A percentile compares a stretch with the other conserved stretches of the same genome.
Conservation (phyloP, 2,329 filamentous ascomycete species). For the Coleophoma crateriformis region DNA sequence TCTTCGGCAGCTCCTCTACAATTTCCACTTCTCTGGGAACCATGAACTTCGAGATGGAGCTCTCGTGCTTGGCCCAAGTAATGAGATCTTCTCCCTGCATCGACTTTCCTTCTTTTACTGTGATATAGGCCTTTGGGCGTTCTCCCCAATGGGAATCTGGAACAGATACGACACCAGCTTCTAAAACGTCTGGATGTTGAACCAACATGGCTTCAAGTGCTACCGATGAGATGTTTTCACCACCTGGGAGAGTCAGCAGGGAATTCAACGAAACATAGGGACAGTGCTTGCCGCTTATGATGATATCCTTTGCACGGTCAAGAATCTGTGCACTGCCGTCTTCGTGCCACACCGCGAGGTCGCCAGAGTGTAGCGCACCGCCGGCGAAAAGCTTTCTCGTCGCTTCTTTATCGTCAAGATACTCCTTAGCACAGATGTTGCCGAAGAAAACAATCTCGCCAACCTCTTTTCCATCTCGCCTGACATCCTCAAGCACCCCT, state of each 20-base stretch:
- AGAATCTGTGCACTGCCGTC: slow-evolving; percentile 90
- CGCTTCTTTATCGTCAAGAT: slow-evolving; percentile 84
- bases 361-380: slow-evolving; percentile 81
- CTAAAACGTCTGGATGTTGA: slow-evolving; percentile 82
- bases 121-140: slow-evolving; percentile 89
- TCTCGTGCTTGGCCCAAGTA: slow-evolving; percentile 76
- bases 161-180: slow-evolving; percentile 86
- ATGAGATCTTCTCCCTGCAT: slow-evolving; percentile 67
- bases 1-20: slow-evolving; percentile 88
- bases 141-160: slow-evolving; percentile 92
- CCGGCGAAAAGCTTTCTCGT: slow-evolving; percentile 84
- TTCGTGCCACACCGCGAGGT: slow-evolving; percentile 87
- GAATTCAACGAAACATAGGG: not conserved
- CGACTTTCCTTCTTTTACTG: slow-evolving; percentile 62
- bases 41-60: slow-evolving; percentile 88
- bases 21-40: slow-evolving; percentile 68
- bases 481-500: slow-evolving; percentile 61
- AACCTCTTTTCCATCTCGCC: slow-evolving; percentile 66
- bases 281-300: slow-evolving; percentile 70
- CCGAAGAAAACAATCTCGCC: slow-evolving; percentile 83
- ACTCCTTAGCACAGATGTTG: slow-evolving; percentile 88
- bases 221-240: slow-evolving; percentile 94
- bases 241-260: slow-evolving; percentile 50
- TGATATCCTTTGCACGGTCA: slow-evolving; percentile 95
- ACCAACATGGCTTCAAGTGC: slow-evolving; percentile 86